Base-by-base conservation (phyloP, 768 basidiomycete species). In the Naganishia antarctica region DNA sequence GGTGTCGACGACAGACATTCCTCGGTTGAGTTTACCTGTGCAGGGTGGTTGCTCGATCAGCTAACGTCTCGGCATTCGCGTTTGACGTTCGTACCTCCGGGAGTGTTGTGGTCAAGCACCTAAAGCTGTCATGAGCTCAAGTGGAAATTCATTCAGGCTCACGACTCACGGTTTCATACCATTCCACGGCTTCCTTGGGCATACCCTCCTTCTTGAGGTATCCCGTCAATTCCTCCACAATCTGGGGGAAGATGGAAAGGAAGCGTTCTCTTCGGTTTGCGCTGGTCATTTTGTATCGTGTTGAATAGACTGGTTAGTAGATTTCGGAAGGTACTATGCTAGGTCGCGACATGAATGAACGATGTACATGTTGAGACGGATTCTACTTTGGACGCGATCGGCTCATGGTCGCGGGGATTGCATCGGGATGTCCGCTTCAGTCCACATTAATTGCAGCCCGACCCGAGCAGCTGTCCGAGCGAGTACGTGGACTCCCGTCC, bases 1-100 rank as follows among this genome's bases (percentile, higher is more conserved):
- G 3, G 90, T 89, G 78, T 97, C 94, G 48, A 92, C 87, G 71
- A 96, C 92, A 12, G 91, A 91, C 80, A 97, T 82, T n/a, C 94
- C 92, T 37, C 94, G 86, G 79, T 96, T 98, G 60, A 97, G 86
- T 79, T 98, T 98, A 3, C 91, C 53, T 57, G 13, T 57, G 5
- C 4, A n/a, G 18, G 23, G 4, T 61, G 71, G 45, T 40, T 40
- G n/a, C 1, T n/a, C n/a, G 28, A 2, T 25, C 21, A 15, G 21
- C 11, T 16, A 23, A 21, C 31, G 23, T 12, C n/a, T n/a, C 18
- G 21, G 37, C 40, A 12, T 8, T 7, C 37, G 12, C 12, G 15
- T 5, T 31, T 49, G 72, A 49, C 13, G 79, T 79, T 11, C 37
- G 15, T 57, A 57, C 53, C 80, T 66, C 91, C 90, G 0, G 92